phyloP scores from a whole-genome alignment of 2,329 filamentous ascomycete species.

The Xylaria sp. region DNA sequence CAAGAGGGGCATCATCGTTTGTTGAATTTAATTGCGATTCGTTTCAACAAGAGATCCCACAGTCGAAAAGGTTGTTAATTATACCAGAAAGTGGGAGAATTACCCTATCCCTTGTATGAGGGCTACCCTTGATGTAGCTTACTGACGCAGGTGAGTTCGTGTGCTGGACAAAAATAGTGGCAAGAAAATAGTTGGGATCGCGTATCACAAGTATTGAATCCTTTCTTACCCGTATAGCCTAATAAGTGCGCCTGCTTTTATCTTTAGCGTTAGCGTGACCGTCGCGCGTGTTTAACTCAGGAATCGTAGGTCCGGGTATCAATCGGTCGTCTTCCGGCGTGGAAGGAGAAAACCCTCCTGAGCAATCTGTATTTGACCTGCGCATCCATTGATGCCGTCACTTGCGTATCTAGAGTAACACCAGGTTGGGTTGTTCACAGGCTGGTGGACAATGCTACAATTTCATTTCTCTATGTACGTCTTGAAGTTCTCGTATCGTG shows the following conservation, averaged over 20 bases:
- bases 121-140: too few species aligned
- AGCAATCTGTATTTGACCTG: not conserved
- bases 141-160: too few species aligned
- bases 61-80: too few species aligned
- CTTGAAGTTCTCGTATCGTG: not conserved
- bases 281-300: not conserved
- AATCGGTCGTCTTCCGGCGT: not conserved
- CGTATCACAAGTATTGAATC: too few species aligned
- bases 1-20: too few species aligned
- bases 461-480: not conserved
- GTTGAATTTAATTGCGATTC: too few species aligned
- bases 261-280: not conserved
- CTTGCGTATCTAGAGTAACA: too few species aligned
- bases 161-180: too few species aligned
- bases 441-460: not conserved
- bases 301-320: conserved; percentile 10
- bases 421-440: not conserved
- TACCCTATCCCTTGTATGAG: too few species aligned
- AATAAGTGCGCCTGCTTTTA: not conserved
- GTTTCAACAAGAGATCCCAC: too few species aligned
- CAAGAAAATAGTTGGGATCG: not conserved
- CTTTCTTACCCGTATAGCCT: not conserved
- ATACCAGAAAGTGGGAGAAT: too few species aligned
- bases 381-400: not conserved
- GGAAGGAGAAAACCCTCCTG: not conserved